phyloP scores from a whole-genome alignment of 2,329 filamentous ascomycete genomes.

The Neoscytalidium dimidiatum region DNA sequence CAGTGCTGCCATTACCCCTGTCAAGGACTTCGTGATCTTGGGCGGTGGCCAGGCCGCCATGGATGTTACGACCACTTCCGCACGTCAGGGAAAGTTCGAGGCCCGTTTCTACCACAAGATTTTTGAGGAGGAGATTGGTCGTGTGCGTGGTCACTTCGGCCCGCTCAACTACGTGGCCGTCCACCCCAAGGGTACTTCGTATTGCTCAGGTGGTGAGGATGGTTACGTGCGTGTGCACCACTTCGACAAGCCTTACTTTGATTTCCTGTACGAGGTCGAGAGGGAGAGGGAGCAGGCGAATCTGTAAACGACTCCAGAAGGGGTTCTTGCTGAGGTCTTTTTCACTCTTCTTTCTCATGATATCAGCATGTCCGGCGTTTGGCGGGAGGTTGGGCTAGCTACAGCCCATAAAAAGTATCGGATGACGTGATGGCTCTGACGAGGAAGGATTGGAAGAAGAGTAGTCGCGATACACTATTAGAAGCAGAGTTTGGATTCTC shows the following conservation, averaged over 20 bases:
- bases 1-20: constrained; percentile 88
- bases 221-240: constrained; percentile 98
- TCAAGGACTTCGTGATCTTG: constrained; percentile 97
- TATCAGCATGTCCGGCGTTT: constrained; percentile 21
- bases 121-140: constrained; percentile 97
- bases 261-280: constrained; percentile 99
- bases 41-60: constrained; percentile 98
- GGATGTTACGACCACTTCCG: constrained; percentile 94
- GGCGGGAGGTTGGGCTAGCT: constrained; percentile 16
- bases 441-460: background rate
- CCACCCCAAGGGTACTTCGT: constrained; percentile 86
- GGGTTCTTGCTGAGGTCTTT: constrained; percentile 18
- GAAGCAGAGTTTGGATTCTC: constrained; percentile 9
- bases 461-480: constrained; percentile 15
- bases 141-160: constrained; percentile 96
- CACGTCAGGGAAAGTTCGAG: constrained; percentile 98
- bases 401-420: constrained; percentile 16
- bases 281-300: constrained; percentile 63
- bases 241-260: constrained; percentile 98
- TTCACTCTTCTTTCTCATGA: constrained; percentile 19
- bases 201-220: constrained; percentile 95
- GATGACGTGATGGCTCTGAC: constrained; percentile 10
- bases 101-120: constrained; percentile 99
- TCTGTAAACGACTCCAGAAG: constrained; percentile 27
- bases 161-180: constrained; percentile 94